A percentile compares a stretch with the other conserved stretches of the same genome.
Evolutionary conservation across 2,329 filamentous ascomycete genomes (phyloP).

Genomic region (Calycina herbarum): DNA sequence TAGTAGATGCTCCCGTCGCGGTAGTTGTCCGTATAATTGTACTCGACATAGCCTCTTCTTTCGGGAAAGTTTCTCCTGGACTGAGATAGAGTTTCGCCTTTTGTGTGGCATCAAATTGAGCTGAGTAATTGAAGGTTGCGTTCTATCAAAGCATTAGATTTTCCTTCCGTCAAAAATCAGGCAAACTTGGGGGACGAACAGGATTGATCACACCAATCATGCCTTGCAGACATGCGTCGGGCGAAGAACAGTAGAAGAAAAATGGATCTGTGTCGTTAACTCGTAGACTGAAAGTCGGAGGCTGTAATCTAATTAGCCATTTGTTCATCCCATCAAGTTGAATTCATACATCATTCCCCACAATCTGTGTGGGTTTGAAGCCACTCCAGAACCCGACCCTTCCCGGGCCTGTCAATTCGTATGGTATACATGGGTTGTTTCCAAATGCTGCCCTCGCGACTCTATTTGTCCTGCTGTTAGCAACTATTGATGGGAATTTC

Average conservation of each 20-base stretch:
- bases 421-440: slow-evolving; percentile 61
- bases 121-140: slow-evolving; percentile 47
- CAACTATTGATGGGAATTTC: neutral
- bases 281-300: slow-evolving; percentile 43
- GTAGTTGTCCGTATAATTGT: slow-evolving; percentile 2
- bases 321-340: neutral
- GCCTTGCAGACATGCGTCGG: slow-evolving; percentile 63
- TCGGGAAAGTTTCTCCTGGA: slow-evolving; percentile 58
- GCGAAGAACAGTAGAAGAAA: slow-evolving; percentile 70
- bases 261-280: slow-evolving; percentile 64
- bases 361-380: slow-evolving; percentile 44
- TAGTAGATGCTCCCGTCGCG: neutral
- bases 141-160: slow-evolving; percentile 39
- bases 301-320: slow-evolving; percentile 22
- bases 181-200: slow-evolving; percentile 41
- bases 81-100: slow-evolving; percentile 53
- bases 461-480: neutral
- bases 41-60: slow-evolving; percentile 34
- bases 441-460: slow-evolving; percentile 61
- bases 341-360: slow-evolving; percentile 35
- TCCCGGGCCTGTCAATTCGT: slow-evolving; percentile 51
- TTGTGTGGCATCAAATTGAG: slow-evolving; percentile 49
- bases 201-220: slow-evolving; percentile 81
- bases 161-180: neutral
- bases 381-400: slow-evolving; percentile 56